Evolutionary conservation across 176 grass and related monocot species (phyloP).

Genomic region (Eleusine indica): DNA sequence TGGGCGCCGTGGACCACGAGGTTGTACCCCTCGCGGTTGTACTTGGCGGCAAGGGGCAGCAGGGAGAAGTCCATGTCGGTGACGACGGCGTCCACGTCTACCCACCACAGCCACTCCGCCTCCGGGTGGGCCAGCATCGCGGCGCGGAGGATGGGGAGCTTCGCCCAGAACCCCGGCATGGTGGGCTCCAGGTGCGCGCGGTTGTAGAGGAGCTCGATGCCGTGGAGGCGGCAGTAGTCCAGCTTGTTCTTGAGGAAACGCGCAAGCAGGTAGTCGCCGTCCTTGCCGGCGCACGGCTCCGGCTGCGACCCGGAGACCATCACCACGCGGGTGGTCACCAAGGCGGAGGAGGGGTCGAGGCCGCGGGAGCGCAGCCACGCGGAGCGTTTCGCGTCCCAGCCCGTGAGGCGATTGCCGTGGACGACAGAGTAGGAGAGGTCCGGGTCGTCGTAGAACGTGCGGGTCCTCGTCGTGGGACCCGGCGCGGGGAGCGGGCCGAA

Average conservation of each 20-base stretch:
- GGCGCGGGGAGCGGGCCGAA: not conserved
- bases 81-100: conserved; percentile 81
- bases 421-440: conserved; percentile 46
- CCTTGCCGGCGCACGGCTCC: conserved; percentile 4
- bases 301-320: not conserved
- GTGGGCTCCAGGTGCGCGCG: conserved; percentile 49
- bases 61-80: conserved; percentile 93
- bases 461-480: not conserved
- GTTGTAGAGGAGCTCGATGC: conserved; percentile 76
- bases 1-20: conserved; percentile 68
- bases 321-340: not conserved
- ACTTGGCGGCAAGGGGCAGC: conserved; percentile 43
- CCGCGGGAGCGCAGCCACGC: not conserved
- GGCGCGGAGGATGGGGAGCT: conserved; percentile 68
- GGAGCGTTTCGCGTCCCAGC: not conserved
- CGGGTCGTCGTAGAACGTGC: conserved; percentile 74
- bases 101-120: conserved; percentile 92
- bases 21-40: conserved; percentile 1
- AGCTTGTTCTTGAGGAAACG: conserved; percentile 88
- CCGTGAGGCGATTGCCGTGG: not conserved
- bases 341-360: no score
- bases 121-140: conserved; percentile 90
- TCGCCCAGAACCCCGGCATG: conserved; percentile 75
- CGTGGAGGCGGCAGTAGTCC: conserved; percentile 83
- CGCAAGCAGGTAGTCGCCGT: conserved; percentile 65